phyloP scores from a whole-genome alignment of 2,329 filamentous ascomycete genomes.

The Calonectria pteridis region DNA sequence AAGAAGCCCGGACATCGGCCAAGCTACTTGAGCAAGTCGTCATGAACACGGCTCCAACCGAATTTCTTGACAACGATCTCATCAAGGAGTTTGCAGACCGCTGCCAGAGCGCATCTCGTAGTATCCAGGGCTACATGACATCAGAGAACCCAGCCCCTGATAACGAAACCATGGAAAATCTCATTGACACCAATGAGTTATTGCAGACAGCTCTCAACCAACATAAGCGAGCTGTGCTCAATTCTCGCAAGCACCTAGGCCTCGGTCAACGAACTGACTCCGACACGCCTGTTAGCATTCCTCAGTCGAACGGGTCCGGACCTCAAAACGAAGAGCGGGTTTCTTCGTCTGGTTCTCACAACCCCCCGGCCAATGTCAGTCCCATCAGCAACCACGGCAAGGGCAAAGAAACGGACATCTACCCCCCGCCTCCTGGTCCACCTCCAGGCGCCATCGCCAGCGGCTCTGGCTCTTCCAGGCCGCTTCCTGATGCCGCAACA shows the following conservation, averaged over 20 bases:
- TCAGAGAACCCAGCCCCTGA: constrained; percentile 84
- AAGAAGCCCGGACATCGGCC: constrained; percentile 91
- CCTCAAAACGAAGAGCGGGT: constrained; percentile 28
- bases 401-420: constrained; percentile 51
- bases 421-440: constrained; percentile 41
- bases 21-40: constrained; percentile 93
- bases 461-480: constrained; percentile 40
- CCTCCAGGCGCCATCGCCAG: constrained; percentile 39
- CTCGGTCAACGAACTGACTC: constrained; percentile 47
- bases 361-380: constrained; percentile 24
- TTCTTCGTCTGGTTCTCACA: constrained; percentile 32
- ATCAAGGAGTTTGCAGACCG: constrained; percentile 92
- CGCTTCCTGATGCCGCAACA: constrained; percentile 30
- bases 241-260: constrained; percentile 68
- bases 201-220: constrained; percentile 84
- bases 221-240: constrained; percentile 84
- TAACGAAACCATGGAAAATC: constrained; percentile 90
- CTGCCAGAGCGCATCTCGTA: constrained; percentile 83
- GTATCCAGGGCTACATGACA: constrained; percentile 88
- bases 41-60: constrained; percentile 82
- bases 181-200: constrained; percentile 96
- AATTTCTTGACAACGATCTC: constrained; percentile 86
- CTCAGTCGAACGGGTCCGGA: constrained; percentile 48
- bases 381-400: constrained; percentile 45
- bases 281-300: constrained; percentile 44